Evolutionary conservation across 2,329 filamentous ascomycete genomes (phyloP).

Genomic region (Apiospora saccharicola): DNA sequence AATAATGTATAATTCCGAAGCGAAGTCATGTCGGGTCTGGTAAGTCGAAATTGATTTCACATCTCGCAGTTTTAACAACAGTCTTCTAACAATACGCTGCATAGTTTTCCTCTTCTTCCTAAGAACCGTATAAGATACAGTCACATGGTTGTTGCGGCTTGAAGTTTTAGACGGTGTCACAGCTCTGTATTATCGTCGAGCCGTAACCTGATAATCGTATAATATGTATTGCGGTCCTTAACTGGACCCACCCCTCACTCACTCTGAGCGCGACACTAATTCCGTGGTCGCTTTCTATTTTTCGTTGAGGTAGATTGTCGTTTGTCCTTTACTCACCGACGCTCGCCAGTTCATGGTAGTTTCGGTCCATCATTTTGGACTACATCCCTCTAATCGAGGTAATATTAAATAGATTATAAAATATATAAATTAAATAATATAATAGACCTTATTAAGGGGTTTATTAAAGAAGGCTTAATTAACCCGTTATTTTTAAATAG

Average conservation of each 20-base stretch:
- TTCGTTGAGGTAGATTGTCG: constrained; percentile 14
- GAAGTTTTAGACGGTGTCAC: neutral
- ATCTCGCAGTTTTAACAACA: neutral
- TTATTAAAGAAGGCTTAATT: no score
- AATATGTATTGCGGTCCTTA: neutral
- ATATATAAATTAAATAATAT: no score
- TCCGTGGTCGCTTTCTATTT: constrained; percentile 21
- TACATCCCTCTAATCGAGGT: neutral
- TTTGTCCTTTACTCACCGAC: constrained; percentile 19
- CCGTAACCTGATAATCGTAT: neutral
- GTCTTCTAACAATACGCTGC: neutral
- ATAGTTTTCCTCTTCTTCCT: neutral
- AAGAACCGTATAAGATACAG: neutral
- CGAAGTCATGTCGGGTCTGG: neutral
- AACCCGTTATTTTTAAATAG: no score
- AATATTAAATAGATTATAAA: neutral
- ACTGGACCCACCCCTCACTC: neutral
- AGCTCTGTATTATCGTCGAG: no score
- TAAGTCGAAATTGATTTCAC: neutral
- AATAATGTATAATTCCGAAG: neutral
- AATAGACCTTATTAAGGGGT: no score
- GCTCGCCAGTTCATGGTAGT: constrained; percentile 13
- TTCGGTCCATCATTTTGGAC: constrained; percentile 21
- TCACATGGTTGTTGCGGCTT: neutral
- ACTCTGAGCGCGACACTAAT: constrained; percentile 19